Evolutionary conservation across 371 early-diverging fungal genomes (phyloP), one percentile per base, ranked within the genome.

Genomic region (Parasitella parasitica): DNA sequence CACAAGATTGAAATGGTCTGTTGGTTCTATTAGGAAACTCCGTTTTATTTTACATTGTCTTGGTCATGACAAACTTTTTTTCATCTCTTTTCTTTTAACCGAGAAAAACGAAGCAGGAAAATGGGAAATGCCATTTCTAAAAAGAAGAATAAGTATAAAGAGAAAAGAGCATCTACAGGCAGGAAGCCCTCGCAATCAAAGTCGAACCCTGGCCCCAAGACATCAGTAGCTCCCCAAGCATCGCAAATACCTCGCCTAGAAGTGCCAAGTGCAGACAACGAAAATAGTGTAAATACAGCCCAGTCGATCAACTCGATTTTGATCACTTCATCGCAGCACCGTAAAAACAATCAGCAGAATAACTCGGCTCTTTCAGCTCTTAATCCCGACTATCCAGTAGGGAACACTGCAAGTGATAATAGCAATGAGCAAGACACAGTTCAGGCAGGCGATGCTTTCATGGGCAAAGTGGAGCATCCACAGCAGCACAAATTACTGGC

Each of bases 231-330:
- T 46, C 46, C 24, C 20, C 46, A 12, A 12, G 18, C n/a, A 20
- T 46, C 46, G 11, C 22, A 20, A 46, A 24, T 13, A 12, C 46
- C 46, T 46, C 46, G 46, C 12, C 22, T 46, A 46, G 46, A 46
- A 46, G 46, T 46, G 24, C 46, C 46, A 20, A 46, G 46, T 22
- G 46, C 24, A 46, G 81, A 81, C 12, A 78, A 81, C 55, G 77
- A 78, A 22, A 57, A 75, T 36, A 70, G 73, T 26, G 74, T 66
- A n/a, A 78, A 76, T 41, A 81, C 81, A 18, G 75, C 81, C 0
- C 76, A 75, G 24, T 81, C 81, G 2, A 73, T 77, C 37, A 77
- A 64, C 52, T 81, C 81, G 2, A 81, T 81, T 27, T 49, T 80
- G 4, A 15, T 79, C 5, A 76, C 71, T 16, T 72, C 75, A 2